Evolutionary conservation across 805 yeast species (phyloP).

Genomic region (Kuraishia floccosa): DNA sequence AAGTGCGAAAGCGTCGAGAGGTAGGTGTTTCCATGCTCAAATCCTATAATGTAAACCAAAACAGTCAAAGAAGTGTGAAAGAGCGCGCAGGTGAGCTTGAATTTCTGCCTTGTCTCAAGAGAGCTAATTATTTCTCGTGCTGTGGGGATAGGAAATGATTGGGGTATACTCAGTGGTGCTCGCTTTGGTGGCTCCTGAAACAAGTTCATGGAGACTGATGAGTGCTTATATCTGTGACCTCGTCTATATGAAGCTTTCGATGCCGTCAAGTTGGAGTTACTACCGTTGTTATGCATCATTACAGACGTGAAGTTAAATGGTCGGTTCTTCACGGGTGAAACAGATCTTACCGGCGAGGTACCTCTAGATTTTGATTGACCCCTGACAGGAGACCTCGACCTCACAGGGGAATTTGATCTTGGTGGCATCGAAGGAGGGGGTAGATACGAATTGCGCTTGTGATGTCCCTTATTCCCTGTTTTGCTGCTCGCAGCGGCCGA

Average conservation of each 20-base stretch:
- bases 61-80: constrained; percentile 46
- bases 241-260: constrained; percentile 63
- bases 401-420: constrained; percentile 12
- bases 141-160: constrained; percentile 64
- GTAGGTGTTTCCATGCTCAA: constrained; percentile 41
- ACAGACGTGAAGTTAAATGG: constrained; percentile 63
- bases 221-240: constrained; percentile 93
- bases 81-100: constrained; percentile 46
- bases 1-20: constrained; percentile 78
- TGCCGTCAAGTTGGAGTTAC: constrained; percentile 10
- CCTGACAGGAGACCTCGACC: constrained; percentile 15
- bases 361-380: constrained; percentile 14
- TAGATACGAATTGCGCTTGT: too few relatives aligned
- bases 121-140: constrained; percentile 50
- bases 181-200: constrained; percentile 84
- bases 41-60: constrained; percentile 49
- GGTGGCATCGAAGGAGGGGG: constrained; percentile 12
- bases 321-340: constrained; percentile 20
- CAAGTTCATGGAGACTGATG: constrained; percentile 91
- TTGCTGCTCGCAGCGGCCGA: too few relatives aligned
- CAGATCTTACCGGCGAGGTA: constrained; percentile 13
- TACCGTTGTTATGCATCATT: constrained; percentile 18
- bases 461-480: too few relatives aligned
- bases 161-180: constrained; percentile 52
- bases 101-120: constrained; percentile 43